Evolutionary conservation across 441 rosid species (phyloP).

Genomic region (Raphanus hybrid): DNA sequence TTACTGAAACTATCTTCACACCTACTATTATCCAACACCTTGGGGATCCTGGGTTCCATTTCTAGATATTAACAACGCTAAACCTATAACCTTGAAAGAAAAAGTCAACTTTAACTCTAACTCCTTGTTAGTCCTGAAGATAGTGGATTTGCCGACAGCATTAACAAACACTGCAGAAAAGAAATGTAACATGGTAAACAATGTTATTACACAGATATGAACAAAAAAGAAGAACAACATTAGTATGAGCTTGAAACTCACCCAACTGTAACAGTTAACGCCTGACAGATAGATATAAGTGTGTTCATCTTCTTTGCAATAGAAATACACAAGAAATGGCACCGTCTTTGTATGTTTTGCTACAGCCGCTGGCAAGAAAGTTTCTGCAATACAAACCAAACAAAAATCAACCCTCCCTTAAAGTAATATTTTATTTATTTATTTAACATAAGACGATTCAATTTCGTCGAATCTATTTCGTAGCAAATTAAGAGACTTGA

Average conservation of each 20-base stretch:
- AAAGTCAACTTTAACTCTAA: constrained; percentile 38
- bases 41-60: constrained; percentile 76
- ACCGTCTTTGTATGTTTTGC: constrained; percentile 47
- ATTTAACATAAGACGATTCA: no score
- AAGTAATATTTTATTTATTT: neutral
- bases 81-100: constrained; percentile 48
- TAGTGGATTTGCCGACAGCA: constrained; percentile 38
- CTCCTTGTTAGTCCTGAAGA: constrained; percentile 40
- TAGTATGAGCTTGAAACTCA: constrained; percentile 41
- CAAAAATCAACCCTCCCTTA: constrained; percentile 24
- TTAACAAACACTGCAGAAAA: constrained; percentile 39
- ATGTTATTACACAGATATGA: neutral
- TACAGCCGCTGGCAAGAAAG: constrained; percentile 49
- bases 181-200: neutral
- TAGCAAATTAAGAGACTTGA: no score
- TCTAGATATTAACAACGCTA: constrained; percentile 60
- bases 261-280: constrained; percentile 54
- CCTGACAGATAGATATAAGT: constrained; percentile 50
- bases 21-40: constrained; percentile 72
- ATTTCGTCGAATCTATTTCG: no score
- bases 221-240: neutral
- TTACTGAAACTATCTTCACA: constrained; percentile 47
- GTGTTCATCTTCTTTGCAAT: constrained; percentile 49
- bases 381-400: constrained; percentile 48
- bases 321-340: constrained; percentile 42